phyloP scores from a whole-genome alignment of 805 yeast species.

The Ogataea siamensis region DNA sequence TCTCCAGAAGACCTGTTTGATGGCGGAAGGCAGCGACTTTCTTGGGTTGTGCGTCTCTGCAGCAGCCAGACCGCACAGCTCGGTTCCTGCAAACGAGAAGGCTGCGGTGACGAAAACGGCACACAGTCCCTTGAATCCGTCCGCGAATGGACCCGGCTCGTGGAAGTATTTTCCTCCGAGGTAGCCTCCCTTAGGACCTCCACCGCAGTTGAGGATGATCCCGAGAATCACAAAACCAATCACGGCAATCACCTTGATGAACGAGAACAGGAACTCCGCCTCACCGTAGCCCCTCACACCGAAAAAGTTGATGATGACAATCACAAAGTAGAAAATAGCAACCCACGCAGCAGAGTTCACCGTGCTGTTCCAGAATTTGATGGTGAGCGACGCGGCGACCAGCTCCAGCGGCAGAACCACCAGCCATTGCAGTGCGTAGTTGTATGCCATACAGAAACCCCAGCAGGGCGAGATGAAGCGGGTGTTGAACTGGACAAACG shows the following conservation, averaged over 20 bases:
- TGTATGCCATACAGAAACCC: slow-evolving; percentile 64
- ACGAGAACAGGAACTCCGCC: slow-evolving; percentile 57
- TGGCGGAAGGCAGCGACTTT: slow-evolving; percentile 60
- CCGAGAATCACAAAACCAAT: slow-evolving; percentile 56
- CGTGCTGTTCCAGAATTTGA: slow-evolving; percentile 45
- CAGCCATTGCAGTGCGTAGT: slow-evolving; percentile 55
- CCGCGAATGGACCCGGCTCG: slow-evolving; percentile 56
- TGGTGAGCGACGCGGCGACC: slow-evolving; percentile 53
- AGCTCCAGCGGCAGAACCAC: slow-evolving; percentile 53
- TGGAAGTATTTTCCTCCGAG: slow-evolving; percentile 62
- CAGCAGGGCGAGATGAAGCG: slow-evolving; percentile 57
- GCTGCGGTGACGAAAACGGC: slow-evolving; percentile 61
- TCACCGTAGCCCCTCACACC: slow-evolving; percentile 72
- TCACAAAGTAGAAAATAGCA: slow-evolving; percentile 50
- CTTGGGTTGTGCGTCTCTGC: slow-evolving; percentile 64
- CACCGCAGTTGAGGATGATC: slow-evolving; percentile 58
- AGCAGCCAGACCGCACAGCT: slow-evolving; percentile 62
- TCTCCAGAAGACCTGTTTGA: slow-evolving; percentile 66
- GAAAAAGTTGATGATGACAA: slow-evolving; percentile 52
- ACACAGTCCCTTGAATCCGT: slow-evolving; percentile 61
- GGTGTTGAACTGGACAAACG: slow-evolving; percentile 58
- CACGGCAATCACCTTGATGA: slow-evolving; percentile 55
- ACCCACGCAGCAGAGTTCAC: slow-evolving; percentile 56
- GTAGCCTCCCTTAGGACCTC: slow-evolving; percentile 56
- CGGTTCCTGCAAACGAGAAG: slow-evolving; percentile 66